A percentile compares a stretch with the other conserved stretches of the same genome.
Conservation (phyloP, 2,329 filamentous ascomycete genomes). For the Fusarium circinatum region DNA sequence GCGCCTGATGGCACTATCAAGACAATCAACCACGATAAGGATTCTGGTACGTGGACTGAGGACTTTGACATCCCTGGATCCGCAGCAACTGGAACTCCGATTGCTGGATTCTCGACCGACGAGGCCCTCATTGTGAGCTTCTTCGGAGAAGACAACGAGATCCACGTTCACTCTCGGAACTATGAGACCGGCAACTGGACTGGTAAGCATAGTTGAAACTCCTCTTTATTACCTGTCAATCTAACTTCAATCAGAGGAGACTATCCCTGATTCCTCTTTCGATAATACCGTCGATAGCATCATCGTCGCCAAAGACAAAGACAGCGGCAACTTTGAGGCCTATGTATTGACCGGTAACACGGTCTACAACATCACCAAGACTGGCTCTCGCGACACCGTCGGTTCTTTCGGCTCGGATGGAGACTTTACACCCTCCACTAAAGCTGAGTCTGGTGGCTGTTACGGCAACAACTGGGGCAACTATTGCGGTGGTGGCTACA, state of each 20-base stretch:
- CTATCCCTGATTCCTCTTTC: neutral
- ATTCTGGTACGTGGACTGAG: accelerated
- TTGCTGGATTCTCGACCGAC: neutral
- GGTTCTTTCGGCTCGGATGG: accelerated
- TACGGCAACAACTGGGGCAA: neutral
- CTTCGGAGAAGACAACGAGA: neutral
- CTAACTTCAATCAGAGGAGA: neutral
- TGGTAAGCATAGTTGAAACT: neutral
- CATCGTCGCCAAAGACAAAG: neutral
- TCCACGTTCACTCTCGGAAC: neutral
- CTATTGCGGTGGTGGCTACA: neutral
- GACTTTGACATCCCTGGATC: neutral
- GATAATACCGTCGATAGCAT: neutral
- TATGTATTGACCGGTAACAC: neutral
- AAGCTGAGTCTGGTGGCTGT: neutral
- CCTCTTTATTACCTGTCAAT: accelerated
- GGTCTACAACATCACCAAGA: neutral
- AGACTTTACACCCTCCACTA: neutral
- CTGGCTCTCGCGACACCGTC: neutral
- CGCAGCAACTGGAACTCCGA: neutral
- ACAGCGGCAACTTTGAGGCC: neutral
- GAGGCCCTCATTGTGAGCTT: neutral
- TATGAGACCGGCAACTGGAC: neutral
- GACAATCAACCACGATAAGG: neutral
- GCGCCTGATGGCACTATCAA: neutral